A percentile compares a stretch with the other conserved stretches of the same genome.
These are phyloP conservation scores for Colletotrichum orchidophilum DNA, from an alignment of 2,329 filamentous ascomycete species.

Conservation along the genomic window DNA sequence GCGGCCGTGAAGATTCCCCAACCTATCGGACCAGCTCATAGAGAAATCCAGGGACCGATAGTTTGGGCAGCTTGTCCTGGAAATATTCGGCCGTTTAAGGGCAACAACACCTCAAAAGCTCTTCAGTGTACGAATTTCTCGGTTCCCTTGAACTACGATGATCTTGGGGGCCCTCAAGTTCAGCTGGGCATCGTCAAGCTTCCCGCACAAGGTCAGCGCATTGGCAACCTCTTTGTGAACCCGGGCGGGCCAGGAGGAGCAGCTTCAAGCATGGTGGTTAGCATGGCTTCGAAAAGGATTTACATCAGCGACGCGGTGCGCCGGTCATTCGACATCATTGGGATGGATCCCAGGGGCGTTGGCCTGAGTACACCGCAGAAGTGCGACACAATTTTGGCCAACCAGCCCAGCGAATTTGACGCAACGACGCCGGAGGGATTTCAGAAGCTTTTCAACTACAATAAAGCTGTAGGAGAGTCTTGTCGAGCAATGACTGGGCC, in stretches of 20 bases:
- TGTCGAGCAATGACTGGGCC: slow-evolving; percentile 22
- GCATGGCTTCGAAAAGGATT: background rate
- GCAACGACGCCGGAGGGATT: slow-evolving; percentile 29
- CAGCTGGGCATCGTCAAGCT: slow-evolving; percentile 22
- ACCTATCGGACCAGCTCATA: background rate
- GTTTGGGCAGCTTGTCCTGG: slow-evolving; percentile 11
- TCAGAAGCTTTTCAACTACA: slow-evolving; percentile 11
- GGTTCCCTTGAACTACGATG: slow-evolving; percentile 7
- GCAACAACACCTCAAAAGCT: background rate
- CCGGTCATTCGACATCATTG: slow-evolving; percentile 17
- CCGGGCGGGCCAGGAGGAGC: slow-evolving; percentile 25
- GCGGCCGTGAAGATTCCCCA: slow-evolving; percentile 4
- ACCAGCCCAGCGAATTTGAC: slow-evolving; percentile 22
- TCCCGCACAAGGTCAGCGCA: slow-evolving; percentile 2
- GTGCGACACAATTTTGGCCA: slow-evolving; percentile 8
- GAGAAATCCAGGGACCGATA: background rate
- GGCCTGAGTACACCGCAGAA: slow-evolving; percentile 11
- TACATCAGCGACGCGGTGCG: slow-evolving; percentile 21
- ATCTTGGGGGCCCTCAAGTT: background rate
- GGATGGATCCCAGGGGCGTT: slow-evolving; percentile 22
- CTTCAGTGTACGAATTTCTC: slow-evolving; percentile 26
- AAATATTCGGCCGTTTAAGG: slow-evolving; percentile 8
- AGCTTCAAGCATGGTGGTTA: slow-evolving; percentile 20
- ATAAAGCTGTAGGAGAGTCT: slow-evolving; percentile 22
- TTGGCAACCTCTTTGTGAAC: slow-evolving; percentile 27